Evolutionary conservation across 257 asterid species (phyloP).

Genomic region (Fraxinus americana): DNA sequence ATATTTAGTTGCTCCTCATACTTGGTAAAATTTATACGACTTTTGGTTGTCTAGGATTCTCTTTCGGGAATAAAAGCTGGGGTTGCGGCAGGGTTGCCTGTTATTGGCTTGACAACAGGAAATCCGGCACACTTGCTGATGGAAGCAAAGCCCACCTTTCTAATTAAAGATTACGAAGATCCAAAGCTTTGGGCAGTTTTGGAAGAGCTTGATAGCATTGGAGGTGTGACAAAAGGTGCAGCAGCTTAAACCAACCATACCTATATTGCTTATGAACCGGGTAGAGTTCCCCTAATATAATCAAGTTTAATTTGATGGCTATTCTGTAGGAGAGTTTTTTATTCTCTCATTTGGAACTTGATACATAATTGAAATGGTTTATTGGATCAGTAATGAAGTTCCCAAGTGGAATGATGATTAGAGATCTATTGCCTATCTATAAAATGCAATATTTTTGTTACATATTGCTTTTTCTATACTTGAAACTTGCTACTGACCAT

Average conservation of each 20-base stretch:
- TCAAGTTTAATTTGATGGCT: not conserved
- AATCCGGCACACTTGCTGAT: slow-evolving; percentile 67
- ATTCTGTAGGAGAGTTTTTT: not conserved
- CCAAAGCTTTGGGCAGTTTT: slow-evolving; percentile 79
- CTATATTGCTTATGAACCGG: not conserved
- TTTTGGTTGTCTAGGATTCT: slow-evolving; percentile 65
- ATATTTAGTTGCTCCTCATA: not conserved
- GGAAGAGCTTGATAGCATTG: slow-evolving; percentile 62
- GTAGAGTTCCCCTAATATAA: not conserved
- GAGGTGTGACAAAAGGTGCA: slow-evolving; percentile 25
- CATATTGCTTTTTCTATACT: too few species aligned
- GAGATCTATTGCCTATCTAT: not conserved
- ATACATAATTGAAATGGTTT: not conserved
- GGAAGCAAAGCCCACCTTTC: slow-evolving; percentile 83
- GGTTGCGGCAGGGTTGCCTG: slow-evolving; percentile 89
- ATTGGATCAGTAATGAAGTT: not conserved
- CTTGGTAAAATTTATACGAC: not conserved
- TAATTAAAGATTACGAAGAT: slow-evolving; percentile 84
- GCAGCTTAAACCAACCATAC: slow-evolving; percentile 17
- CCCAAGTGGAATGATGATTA: not conserved
- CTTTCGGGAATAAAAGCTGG: slow-evolving; percentile 94
- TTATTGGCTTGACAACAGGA: slow-evolving; percentile 79
- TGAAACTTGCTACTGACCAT: too few species aligned
- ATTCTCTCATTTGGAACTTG: not conserved
- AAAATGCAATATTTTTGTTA: too few species aligned